Conservation (phyloP, 2,329 filamentous ascomycete genomes). For the Colletotrichum euphorbiae region DNA sequence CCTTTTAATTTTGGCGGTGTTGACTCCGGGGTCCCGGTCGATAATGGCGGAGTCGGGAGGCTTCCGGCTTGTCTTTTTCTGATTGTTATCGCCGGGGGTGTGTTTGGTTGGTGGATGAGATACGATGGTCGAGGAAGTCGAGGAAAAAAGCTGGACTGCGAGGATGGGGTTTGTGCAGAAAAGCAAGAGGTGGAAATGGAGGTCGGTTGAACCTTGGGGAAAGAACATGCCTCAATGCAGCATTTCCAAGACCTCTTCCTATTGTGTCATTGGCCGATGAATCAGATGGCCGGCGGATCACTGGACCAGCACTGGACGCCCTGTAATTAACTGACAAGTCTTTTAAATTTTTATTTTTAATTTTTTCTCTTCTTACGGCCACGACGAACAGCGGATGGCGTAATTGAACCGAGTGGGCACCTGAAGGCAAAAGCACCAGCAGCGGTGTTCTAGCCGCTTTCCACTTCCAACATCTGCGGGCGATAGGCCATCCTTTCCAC, state of each 20-base stretch:
- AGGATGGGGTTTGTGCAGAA: too few species aligned
- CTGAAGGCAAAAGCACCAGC: slow-evolving; percentile 8
- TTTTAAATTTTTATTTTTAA: too few species aligned
- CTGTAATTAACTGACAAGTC: too few species aligned
- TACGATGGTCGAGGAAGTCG: too few species aligned
- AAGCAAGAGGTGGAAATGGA: neutral
- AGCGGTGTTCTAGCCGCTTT: slow-evolving; percentile 19
- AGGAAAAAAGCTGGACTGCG: neutral
- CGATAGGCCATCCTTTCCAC: neutral
- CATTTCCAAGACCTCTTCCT: slow-evolving; percentile 2
- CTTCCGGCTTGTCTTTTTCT: neutral
- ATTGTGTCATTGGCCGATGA: slow-evolving; percentile 11
- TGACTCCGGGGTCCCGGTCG: slow-evolving; percentile 27
- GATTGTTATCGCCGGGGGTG: neutral
- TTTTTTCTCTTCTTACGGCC: too few species aligned
- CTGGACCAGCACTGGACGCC: neutral
- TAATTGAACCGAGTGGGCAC: neutral
- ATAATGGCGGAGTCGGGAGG: slow-evolving; percentile 9
- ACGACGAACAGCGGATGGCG: too few species aligned
- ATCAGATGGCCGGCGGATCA: neutral
- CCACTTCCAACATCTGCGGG: neutral
- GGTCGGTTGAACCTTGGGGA: neutral
- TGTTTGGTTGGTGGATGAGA: slow-evolving; percentile 5
- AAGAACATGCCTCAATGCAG: slow-evolving; percentile 2
- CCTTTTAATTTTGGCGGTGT: slow-evolving; percentile 14